A percentile compares a stretch with the other conserved stretches of the same genome.
phyloP scores from a whole-genome alignment of 441 rosid genomes.

The Eruca vesicaria region DNA sequence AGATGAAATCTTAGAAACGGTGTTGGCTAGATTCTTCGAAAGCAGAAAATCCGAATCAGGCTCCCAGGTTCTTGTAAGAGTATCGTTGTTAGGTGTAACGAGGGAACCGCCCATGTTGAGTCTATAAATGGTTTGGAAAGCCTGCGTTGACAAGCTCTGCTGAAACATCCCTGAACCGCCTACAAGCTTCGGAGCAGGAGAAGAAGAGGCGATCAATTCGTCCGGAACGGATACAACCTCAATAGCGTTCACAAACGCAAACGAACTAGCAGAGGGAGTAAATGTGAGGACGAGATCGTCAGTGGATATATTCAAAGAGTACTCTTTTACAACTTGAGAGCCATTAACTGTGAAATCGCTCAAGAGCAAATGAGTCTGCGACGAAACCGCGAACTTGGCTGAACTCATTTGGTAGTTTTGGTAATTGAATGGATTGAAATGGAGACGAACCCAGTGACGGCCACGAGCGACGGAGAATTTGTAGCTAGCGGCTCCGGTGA shows the following conservation, averaged over 20 bases:
- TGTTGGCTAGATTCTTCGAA: constrained; percentile 39
- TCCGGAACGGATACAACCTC: constrained; percentile 83
- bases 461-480: constrained; percentile 61
- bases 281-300: constrained; percentile 55
- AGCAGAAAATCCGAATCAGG: constrained; percentile 52
- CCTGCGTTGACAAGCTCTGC: constrained; percentile 46
- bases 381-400: constrained; percentile 62
- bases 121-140: constrained; percentile 59
- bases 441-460: constrained; percentile 88
- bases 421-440: constrained; percentile 67
- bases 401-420: constrained; percentile 50
- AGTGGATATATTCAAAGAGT: constrained; percentile 54
- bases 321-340: constrained; percentile 54
- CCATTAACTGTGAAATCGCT: constrained; percentile 39
- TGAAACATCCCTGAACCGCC: constrained; percentile 34
- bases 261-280: constrained; percentile 51
- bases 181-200: constrained; percentile 35
- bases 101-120: constrained; percentile 84
- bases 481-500: constrained; percentile 54
- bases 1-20: constrained; percentile 40
- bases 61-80: constrained; percentile 78
- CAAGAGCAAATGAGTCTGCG: constrained; percentile 53
- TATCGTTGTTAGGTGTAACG: constrained; percentile 54
- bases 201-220: constrained; percentile 45
- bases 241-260: constrained; percentile 75